Evolutionary conservation across 257 asterid species (phyloP).

Genomic region (Solanum neorickii): DNA sequence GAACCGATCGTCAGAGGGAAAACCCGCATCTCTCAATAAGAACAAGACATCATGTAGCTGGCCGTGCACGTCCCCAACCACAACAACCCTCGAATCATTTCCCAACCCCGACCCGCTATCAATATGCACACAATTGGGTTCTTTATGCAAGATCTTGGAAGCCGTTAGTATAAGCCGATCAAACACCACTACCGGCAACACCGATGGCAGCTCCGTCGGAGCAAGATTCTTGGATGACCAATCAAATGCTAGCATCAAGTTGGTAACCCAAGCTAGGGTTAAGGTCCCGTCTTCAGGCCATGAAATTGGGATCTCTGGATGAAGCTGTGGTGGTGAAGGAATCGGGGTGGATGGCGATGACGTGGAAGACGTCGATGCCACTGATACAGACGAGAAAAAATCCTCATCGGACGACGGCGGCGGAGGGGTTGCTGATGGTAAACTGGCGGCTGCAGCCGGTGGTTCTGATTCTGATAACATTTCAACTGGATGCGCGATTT

Average conservation of each 20-base stretch:
- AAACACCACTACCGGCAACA: constrained; percentile 66
- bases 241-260: constrained; percentile 67
- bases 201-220: constrained; percentile 56
- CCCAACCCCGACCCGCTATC: constrained; percentile 37
- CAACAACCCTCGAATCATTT: constrained; percentile 49
- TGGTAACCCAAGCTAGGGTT: constrained; percentile 45
- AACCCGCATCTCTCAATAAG: constrained; percentile 63
- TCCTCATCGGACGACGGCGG: constrained; percentile 61
- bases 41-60: constrained; percentile 86
- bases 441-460: neutral
- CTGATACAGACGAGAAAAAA: constrained; percentile 44
- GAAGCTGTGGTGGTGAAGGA: constrained; percentile 20
- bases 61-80: constrained; percentile 95
- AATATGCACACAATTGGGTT: constrained; percentile 66
- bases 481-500: neutral
- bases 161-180: constrained; percentile 65
- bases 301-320: constrained; percentile 68
- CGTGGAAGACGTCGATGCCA: constrained; percentile 44
- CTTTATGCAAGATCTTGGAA: constrained; percentile 86
- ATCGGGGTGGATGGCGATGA: constrained; percentile 3
- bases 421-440: neutral
- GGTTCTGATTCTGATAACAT: constrained; percentile 17
- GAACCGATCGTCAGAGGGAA: constrained; percentile 61
- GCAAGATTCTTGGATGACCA: constrained; percentile 58
- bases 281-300: constrained; percentile 64